phyloP scores from a whole-genome alignment of 805 yeast genomes.

The Ogataea wickerhamii region DNA sequence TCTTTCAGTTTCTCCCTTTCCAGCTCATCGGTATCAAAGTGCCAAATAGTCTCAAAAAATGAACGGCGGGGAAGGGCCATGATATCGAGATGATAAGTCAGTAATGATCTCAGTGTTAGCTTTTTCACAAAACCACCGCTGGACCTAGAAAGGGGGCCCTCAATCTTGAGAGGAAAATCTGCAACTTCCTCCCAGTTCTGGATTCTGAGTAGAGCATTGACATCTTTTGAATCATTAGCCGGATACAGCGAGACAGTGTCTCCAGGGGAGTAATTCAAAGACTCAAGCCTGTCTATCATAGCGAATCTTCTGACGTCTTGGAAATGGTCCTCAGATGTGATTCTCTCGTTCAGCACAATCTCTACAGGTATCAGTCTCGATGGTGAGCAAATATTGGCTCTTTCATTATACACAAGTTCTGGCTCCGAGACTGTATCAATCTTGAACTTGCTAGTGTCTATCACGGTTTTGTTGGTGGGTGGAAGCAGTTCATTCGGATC shows the following conservation, averaged over 20 bases:
- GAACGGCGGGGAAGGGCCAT: constrained; percentile 79
- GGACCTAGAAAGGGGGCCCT: constrained; percentile 34
- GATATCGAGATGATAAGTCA: constrained; percentile 80
- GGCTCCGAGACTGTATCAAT: constrained; percentile 28
- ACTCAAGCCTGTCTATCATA: constrained; percentile 33
- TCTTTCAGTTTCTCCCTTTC: constrained; percentile 76
- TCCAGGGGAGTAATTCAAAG: constrained; percentile 59
- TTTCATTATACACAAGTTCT: constrained; percentile 28
- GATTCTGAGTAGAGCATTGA: constrained; percentile 56
- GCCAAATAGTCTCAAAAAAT: constrained; percentile 71
- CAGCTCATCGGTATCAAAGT: constrained; percentile 69
- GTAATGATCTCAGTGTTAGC: constrained; percentile 65
- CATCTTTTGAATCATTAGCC: constrained; percentile 58
- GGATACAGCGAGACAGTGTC: constrained; percentile 81
- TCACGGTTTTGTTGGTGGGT: constrained; percentile 32
- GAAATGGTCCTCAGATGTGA: constrained; percentile 72
- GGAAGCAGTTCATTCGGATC: constrained; percentile 36
- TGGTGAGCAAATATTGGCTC: constrained; percentile 18
- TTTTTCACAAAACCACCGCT: constrained; percentile 62
- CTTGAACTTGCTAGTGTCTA: constrained; percentile 30
- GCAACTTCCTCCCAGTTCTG: constrained; percentile 77
- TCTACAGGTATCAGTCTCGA: constrained; percentile 36
- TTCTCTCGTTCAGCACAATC: constrained; percentile 49
- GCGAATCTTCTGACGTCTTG: constrained; percentile 79
- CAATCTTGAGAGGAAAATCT: constrained; percentile 48